Evolutionary conservation across 495 filamentous ascomycete genomes (phyloP), one percentile per base, ranked within the genome.

Genomic region (Aeminium ludgeri): DNA sequence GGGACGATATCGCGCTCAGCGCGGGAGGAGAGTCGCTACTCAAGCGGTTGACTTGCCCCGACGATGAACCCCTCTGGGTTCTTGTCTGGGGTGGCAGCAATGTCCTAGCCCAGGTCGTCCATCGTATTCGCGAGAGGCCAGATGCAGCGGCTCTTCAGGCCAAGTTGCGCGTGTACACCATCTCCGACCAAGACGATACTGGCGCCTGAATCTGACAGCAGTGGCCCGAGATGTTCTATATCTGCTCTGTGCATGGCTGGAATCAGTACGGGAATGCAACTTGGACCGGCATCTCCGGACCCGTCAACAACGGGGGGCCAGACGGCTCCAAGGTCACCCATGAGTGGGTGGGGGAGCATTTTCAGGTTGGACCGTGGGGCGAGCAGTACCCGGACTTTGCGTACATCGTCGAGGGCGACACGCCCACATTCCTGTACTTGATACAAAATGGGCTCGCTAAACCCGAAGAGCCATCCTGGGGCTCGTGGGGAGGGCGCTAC

Each of bases 171-270:
- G 58, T 68, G 18, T 68, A 68, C 44, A 51, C 67, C 28, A 64
- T 67, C 31, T 65, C 61, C 8, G 65, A 67, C 48, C 67, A 68
- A 46, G 67, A 70, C 43, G 61, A 68, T 40, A 64, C 65, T 0
- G 64, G 62, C 0, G 44, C 57, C 3, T 70, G 67, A 65, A 65
- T 68, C 35, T 60, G 65, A 1, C 44, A 54, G 20, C 51, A 58
- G 6, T 68, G 57, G 45, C 63, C 65, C 0, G 61, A 63, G 25
- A 45, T 68, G 18, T 65, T 65, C 47, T 67, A 64, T 47, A 68
- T 68, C 36, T 50, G 47, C 6, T 64, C 61, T 10, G 49, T 62
- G 2, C 63, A 67, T 40, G 65, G 59, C 18, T 70, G 61, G 60
- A 65, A 63, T 42, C 54, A 63, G 34, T 68, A 67, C 38, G 62